Conservation (phyloP, 495 filamentous ascomycete genomes). For the Neurospora sp. region DNA sequence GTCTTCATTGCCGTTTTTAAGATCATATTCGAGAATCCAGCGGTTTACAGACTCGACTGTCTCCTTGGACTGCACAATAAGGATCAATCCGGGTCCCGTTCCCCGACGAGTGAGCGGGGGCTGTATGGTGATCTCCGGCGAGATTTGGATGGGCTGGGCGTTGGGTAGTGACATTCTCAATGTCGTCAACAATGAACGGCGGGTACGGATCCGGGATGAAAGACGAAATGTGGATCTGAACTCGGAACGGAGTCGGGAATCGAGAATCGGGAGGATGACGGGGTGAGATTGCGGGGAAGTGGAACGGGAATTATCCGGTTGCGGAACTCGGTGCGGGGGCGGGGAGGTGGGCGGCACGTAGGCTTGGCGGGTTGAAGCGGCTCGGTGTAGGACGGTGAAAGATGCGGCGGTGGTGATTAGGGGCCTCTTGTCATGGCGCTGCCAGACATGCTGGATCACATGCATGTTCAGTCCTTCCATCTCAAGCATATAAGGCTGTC, state of each 20-base stretch:
- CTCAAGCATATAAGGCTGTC: no score
- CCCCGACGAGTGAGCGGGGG: slow-evolving; percentile 48
- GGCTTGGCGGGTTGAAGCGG: background rate
- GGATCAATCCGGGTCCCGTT: slow-evolving; percentile 43
- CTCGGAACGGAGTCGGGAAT: background rate
- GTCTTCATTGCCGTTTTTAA: no score
- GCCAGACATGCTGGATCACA: no score
- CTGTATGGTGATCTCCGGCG: slow-evolving; percentile 23
- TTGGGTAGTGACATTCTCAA: background rate
- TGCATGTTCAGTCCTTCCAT: no score
- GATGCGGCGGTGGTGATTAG: no score
- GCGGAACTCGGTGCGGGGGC: background rate
- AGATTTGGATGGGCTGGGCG: background rate
- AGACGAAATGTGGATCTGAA: background rate
- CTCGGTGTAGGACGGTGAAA: background rate
- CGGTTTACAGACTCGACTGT: background rate
- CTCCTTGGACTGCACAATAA: slow-evolving; percentile 16
- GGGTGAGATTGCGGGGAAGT: background rate
- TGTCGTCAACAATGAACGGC: background rate
- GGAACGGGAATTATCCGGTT: background rate
- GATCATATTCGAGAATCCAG: background rate
- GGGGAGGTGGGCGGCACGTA: background rate
- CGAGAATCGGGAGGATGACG: background rate
- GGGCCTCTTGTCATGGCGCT: no score
- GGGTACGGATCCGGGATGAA: background rate